phyloP scores from a whole-genome alignment of 2,329 filamentous ascomycete genomes.

The Trichoderma polysporum region DNA sequence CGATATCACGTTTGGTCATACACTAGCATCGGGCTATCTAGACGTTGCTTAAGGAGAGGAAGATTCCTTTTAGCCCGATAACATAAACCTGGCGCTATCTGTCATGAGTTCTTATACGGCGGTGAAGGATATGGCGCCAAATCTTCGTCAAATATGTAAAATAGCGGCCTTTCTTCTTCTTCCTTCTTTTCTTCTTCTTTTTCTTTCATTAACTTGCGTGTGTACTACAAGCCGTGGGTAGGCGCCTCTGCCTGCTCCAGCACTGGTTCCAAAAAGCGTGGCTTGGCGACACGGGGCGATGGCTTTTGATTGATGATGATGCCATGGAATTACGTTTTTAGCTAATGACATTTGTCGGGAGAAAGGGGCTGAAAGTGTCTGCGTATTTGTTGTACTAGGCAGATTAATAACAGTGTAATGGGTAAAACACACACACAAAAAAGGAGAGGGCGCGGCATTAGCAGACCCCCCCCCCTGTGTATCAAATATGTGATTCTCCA shows the following conservation, averaged over 20 bases:
- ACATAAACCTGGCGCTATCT: neutral
- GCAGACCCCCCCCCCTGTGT: neutral
- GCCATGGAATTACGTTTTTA: neutral
- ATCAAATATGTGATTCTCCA: neutral
- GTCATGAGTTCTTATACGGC: neutral
- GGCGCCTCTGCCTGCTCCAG: neutral
- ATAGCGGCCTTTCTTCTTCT: neutral
- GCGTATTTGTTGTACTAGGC: neutral
- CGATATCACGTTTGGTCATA: constrained; percentile 35
- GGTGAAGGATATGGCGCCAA: neutral
- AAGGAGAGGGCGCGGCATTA: neutral
- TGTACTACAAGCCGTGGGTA: neutral
- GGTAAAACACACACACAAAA: too few species aligned
- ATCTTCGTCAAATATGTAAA: neutral
- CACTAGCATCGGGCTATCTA: constrained; percentile 39
- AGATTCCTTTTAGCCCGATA: neutral
- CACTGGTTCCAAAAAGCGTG: neutral
- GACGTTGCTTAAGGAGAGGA: constrained; percentile 27
- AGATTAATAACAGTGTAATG: neutral
- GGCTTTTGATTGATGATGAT: neutral
- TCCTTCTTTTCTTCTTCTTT: neutral
- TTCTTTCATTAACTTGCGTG: neutral
- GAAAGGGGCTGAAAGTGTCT: neutral
- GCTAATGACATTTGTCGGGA: neutral
- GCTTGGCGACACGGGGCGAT: neutral